phyloP scores from a whole-genome alignment of 768 basidiomycete species.

The Suillus luteus region DNA sequence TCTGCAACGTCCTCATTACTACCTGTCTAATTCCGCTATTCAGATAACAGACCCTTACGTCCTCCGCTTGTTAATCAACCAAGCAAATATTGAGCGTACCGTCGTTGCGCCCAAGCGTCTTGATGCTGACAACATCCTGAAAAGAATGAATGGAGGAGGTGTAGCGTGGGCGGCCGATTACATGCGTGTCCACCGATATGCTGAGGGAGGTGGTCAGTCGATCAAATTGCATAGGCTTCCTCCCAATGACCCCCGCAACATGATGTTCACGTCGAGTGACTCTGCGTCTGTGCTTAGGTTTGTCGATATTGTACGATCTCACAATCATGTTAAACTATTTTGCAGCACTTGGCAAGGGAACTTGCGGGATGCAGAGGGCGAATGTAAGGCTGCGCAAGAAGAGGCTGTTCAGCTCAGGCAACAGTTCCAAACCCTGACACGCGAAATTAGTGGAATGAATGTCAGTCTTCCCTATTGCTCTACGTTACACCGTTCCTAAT shows the following conservation, averaged over 20 bases:
- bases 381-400: constrained; percentile 34
- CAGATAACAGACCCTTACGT: constrained; percentile 79
- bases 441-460: constrained; percentile 34
- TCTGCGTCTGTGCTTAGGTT: constrained; percentile 50
- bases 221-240: constrained; percentile 36
- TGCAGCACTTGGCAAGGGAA: constrained; percentile 49
- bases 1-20: constrained; percentile 10
- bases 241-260: constrained; percentile 39
- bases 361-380: constrained; percentile 40
- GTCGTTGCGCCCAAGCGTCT: constrained; percentile 65
- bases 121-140: constrained; percentile 59
- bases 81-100: constrained; percentile 66
- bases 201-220: constrained; percentile 68
- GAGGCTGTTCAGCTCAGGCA: constrained; percentile 31
- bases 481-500: background rate
- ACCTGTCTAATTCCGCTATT: background rate
- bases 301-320: constrained; percentile 18
- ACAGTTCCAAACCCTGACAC: constrained; percentile 32
- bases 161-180: constrained; percentile 63
- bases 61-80: constrained; percentile 80
- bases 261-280: constrained; percentile 58
- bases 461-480: constrained; percentile 29
- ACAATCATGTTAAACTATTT: background rate
- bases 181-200: constrained; percentile 63
- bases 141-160: constrained; percentile 48